phyloP scores from a whole-genome alignment of 108 stramenopile genomes.

The Parietichytrium sp. region DNA sequence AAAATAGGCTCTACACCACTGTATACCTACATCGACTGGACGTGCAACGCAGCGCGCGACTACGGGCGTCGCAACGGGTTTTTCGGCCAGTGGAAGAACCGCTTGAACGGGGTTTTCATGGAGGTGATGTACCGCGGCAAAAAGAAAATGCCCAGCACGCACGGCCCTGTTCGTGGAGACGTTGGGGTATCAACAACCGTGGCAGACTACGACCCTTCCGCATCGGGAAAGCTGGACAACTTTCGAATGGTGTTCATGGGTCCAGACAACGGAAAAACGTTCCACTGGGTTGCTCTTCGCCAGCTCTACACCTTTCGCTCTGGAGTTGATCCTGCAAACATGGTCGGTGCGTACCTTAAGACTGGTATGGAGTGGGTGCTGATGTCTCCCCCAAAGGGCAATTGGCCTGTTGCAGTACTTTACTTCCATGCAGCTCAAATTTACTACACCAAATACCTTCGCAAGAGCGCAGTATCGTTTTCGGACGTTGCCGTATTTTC shows the following conservation, averaged over 20 bases:
- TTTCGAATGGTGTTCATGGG: no score
- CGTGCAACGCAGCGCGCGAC: background rate
- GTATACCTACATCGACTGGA: background rate
- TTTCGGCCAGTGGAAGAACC: background rate
- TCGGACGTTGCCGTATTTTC: background rate
- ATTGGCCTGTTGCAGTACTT: background rate
- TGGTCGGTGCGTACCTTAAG: background rate
- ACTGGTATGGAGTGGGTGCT: conserved; percentile 32
- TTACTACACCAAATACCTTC: background rate
- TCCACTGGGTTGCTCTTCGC: background rate
- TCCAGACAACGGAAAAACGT: background rate
- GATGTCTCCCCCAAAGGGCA: background rate
- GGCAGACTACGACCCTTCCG: no score
- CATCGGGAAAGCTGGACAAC: no score
- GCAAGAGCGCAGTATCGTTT: background rate
- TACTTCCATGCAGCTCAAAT: background rate
- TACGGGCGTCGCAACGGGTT: background rate
- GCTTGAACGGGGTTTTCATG: background rate
- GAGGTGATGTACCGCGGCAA: conserved; percentile 12
- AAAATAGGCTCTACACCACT: background rate
- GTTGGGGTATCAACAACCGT: no score
- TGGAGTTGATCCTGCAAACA: background rate
- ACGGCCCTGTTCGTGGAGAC: no score
- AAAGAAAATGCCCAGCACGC: background rate
- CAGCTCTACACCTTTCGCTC: background rate